Evolutionary conservation across 2,329 filamentous ascomycete genomes (phyloP).

Genomic region (Drechslerella dactyloides): DNA sequence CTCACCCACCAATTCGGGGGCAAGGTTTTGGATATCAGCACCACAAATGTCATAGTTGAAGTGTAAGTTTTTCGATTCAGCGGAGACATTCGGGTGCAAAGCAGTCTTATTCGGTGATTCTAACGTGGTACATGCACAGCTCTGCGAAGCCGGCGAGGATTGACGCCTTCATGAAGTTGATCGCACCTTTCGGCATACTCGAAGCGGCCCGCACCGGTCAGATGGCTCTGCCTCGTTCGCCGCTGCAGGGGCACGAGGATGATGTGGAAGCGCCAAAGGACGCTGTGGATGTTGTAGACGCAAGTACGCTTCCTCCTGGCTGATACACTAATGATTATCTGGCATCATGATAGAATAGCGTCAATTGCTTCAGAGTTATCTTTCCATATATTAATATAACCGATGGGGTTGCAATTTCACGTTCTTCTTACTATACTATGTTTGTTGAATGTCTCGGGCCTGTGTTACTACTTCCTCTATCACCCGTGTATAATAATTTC

Average conservation of each 20-base stretch:
- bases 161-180: constrained; percentile 95
- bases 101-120: too few relatives aligned
- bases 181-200: constrained; percentile 91
- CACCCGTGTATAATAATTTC: background rate
- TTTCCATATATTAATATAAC: background rate
- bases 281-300: constrained; percentile 91
- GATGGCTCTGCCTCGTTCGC: constrained; percentile 94
- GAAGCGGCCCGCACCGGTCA: constrained; percentile 94
- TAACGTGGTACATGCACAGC: constrained; percentile 59
- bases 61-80: constrained; percentile 68
- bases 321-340: constrained; percentile 60
- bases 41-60: constrained; percentile 97
- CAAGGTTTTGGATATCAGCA: constrained; percentile 97
- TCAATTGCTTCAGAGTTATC: background rate
- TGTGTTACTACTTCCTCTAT: background rate
- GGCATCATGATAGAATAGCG: too few relatives aligned
- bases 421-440: too few relatives aligned
- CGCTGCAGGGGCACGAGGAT: constrained; percentile 75
- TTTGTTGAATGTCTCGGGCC: too few relatives aligned
- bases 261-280: constrained; percentile 72
- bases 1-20: constrained; percentile 97
- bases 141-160: constrained; percentile 93
- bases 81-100: background rate
- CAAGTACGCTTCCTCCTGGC: constrained; percentile 89
- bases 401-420: too few relatives aligned